Evolutionary conservation across 1,139 yeast genomes (phyloP).

Genomic region (Pichia sp.): DNA sequence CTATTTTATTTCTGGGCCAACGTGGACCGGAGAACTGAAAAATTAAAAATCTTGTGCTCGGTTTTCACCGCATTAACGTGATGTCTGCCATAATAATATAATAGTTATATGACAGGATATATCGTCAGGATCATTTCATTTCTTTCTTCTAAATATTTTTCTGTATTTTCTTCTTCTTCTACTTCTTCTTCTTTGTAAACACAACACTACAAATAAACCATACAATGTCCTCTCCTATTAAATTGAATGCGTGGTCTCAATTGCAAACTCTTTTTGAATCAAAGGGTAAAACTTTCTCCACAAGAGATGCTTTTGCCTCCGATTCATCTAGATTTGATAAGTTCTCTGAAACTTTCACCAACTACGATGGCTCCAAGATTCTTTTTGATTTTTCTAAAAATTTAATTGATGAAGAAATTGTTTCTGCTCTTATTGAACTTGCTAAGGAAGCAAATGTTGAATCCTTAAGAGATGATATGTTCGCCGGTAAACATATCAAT

Average conservation of each 20-base stretch:
- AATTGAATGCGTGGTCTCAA: slow-evolving; percentile 78
- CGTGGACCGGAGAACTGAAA: neutral
- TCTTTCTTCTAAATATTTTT: neutral
- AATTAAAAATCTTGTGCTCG: neutral
- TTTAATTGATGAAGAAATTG: slow-evolving; percentile 78
- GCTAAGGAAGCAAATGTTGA: slow-evolving; percentile 91
- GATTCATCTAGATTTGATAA: slow-evolving; percentile 73
- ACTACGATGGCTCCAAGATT: slow-evolving; percentile 81
- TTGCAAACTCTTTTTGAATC: slow-evolving; percentile 65
- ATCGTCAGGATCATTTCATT: too few species aligned
- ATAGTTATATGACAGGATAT: too few species aligned
- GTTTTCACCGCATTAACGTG: neutral
- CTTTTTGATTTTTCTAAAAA: slow-evolving; percentile 94
- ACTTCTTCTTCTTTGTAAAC: neutral
- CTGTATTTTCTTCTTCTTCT: neutral
- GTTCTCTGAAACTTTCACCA: slow-evolving; percentile 68
- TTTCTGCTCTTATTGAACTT: slow-evolving; percentile 58
- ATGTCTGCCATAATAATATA: neutral
- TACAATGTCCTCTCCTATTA: slow-evolving; percentile 41
- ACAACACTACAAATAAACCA: neutral
- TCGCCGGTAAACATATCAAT: slow-evolving; percentile 89
- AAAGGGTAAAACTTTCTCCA: slow-evolving; percentile 62
- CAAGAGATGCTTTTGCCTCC: slow-evolving; percentile 66
- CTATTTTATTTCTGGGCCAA: neutral
- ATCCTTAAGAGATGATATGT: slow-evolving; percentile 81